Percentiles rank a stretch among this genome's conserved stretches.
Evolutionary conservation across 805 yeast genomes (phyloP).

Genomic region (Saccharomyces jurei): DNA sequence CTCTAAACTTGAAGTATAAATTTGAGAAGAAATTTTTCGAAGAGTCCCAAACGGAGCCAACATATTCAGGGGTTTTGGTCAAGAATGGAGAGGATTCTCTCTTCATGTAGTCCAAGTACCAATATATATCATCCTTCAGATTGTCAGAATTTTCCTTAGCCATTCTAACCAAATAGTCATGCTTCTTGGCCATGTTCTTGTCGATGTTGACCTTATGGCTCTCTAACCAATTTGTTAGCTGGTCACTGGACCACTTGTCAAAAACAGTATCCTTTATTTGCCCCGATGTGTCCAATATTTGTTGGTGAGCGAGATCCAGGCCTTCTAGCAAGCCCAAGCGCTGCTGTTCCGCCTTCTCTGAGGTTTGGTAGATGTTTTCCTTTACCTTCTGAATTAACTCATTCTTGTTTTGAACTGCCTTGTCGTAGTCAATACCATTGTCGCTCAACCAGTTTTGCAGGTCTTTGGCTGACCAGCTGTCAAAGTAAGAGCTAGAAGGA

Average conservation of each 20-base stretch:
- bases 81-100: conserved; percentile 31
- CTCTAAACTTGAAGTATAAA: conserved; percentile 12
- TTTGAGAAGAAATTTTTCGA: conserved; percentile 8
- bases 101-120: conserved; percentile 30
- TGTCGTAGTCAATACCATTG: conserved; percentile 33
- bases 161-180: conserved; percentile 30
- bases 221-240: conserved; percentile 47
- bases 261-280: conserved; percentile 37
- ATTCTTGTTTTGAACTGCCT: conserved; percentile 32
- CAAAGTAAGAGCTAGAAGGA: conserved; percentile 46
- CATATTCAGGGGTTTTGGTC: conserved; percentile 29
- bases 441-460: conserved; percentile 43
- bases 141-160: conserved; percentile 32
- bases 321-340: conserved; percentile 35
- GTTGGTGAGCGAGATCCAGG: conserved; percentile 31
- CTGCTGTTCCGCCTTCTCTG: conserved; percentile 33
- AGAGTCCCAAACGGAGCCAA: conserved; percentile 20
- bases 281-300: conserved; percentile 34
- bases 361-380: conserved; percentile 36
- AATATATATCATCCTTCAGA: conserved; percentile 34
- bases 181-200: conserved; percentile 29
- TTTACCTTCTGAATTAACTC: conserved; percentile 37
- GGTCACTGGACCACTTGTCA: conserved; percentile 46
- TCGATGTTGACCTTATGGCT: conserved; percentile 36
- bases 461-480: conserved; percentile 31